These are phyloP conservation scores for Candida quercuum DNA, from an alignment of 805 yeast genomes.

Conservation along the genomic window DNA sequence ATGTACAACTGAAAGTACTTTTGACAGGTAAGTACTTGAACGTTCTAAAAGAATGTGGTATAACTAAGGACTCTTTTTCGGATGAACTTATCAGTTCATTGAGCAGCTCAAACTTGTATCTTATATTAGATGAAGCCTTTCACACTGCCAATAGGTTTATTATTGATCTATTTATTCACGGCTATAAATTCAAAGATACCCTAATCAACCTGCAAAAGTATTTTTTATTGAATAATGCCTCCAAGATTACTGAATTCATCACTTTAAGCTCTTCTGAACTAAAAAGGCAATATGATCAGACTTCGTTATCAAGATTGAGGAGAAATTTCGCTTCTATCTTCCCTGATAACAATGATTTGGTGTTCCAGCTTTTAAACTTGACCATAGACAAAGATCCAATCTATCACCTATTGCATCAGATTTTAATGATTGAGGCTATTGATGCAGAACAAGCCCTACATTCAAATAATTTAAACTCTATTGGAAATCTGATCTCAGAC, in stretches of 20 bases:
- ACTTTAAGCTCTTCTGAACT: slow-evolving; percentile 48
- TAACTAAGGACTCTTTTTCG: slow-evolving; percentile 22
- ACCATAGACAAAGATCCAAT: slow-evolving; percentile 38
- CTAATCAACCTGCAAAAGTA: slow-evolving; percentile 47
- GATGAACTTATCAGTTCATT: slow-evolving; percentile 26
- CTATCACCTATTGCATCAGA: slow-evolving; percentile 39
- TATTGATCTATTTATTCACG: slow-evolving; percentile 50
- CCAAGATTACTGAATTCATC: slow-evolving; percentile 47
- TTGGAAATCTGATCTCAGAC: slow-evolving; percentile 39
- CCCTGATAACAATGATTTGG: slow-evolving; percentile 13
- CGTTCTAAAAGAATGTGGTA: slow-evolving; percentile 59
- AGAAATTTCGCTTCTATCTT: slow-evolving; percentile 23
- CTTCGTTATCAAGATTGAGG: slow-evolving; percentile 28
- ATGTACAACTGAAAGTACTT: slow-evolving; percentile 58
- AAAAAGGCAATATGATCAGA: slow-evolving; percentile 29
- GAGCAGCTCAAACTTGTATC: slow-evolving; percentile 40
- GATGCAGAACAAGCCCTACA: slow-evolving; percentile 48
- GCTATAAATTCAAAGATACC: slow-evolving; percentile 48
- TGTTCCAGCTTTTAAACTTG: slow-evolving; percentile 25
- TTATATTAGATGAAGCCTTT: slow-evolving; percentile 58
- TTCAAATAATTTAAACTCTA: slow-evolving; percentile 36
- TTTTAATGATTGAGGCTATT: slow-evolving; percentile 47
- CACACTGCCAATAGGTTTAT: slow-evolving; percentile 60
- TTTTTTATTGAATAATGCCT: slow-evolving; percentile 52
- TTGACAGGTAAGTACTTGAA: slow-evolving; percentile 83